Conservation (phyloP, 2,329 filamentous ascomycete species). For the Exserohilum rostratum region DNA sequence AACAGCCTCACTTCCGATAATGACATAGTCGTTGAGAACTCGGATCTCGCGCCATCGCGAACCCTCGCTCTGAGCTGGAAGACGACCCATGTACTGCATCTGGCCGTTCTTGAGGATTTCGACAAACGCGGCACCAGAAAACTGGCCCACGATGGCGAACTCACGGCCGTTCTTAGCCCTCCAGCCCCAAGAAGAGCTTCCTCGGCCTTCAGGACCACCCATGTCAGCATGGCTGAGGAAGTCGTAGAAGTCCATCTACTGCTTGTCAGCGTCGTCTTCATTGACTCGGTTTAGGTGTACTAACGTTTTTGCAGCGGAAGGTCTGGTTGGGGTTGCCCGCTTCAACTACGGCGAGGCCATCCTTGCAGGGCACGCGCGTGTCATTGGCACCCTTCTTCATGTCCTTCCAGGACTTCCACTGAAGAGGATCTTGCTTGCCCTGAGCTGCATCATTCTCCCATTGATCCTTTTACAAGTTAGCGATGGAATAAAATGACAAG, state of each 20-base stretch:
- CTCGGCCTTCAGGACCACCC: conserved; percentile 52
- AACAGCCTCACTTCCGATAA: conserved; percentile 53
- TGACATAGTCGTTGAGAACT: conserved; percentile 52
- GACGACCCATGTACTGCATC: conserved; percentile 58
- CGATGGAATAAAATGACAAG: neutral
- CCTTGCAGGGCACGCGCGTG: conserved; percentile 27
- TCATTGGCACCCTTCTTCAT: conserved; percentile 21
- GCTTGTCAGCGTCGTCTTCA: conserved; percentile 26
- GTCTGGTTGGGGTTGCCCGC: conserved; percentile 32
- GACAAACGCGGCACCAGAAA: conserved; percentile 60
- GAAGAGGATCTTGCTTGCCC: conserved; percentile 20
- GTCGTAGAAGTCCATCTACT: conserved; percentile 60
- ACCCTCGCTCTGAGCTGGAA: conserved; percentile 53
- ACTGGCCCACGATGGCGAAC: conserved; percentile 60
- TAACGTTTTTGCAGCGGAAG: conserved; percentile 33
- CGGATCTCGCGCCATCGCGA: conserved; percentile 61
- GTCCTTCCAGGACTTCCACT: conserved; percentile 30
- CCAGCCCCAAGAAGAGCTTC: conserved; percentile 60
- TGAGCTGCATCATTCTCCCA: conserved; percentile 29
- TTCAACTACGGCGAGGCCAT: conserved; percentile 31
- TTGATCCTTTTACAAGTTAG: conserved; percentile 20
- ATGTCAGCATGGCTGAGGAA: conserved; percentile 62
- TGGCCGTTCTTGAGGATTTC: conserved; percentile 58
- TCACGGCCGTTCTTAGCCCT: conserved; percentile 58
- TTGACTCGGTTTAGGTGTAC: neutral